Conservation (phyloP, 129 eudicot species). For the Centaurea solstitialis region DNA sequence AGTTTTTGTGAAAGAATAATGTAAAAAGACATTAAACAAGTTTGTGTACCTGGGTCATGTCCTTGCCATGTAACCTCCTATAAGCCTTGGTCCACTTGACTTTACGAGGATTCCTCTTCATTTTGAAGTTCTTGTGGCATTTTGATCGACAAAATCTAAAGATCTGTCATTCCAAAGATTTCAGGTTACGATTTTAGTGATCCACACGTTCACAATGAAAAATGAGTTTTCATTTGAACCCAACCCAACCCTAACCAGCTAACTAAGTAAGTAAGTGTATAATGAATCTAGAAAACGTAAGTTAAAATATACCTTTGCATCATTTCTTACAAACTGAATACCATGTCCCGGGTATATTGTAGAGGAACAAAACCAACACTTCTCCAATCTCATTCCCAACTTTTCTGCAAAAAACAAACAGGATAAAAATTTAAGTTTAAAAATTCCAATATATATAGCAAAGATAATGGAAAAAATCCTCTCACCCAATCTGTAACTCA, state of each 20-base stretch:
- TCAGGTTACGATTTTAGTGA: too few relatives aligned
- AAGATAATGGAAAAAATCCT: background rate
- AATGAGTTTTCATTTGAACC: too few relatives aligned
- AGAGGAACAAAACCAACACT: slow-evolving; percentile 91
- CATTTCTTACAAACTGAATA: slow-evolving; percentile 81
- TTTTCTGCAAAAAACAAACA: slow-evolving; percentile 18
- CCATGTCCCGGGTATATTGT: slow-evolving; percentile 88
- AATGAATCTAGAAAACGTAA: background rate
- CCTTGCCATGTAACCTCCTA: slow-evolving; percentile 87
- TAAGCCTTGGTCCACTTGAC: slow-evolving; percentile 97
- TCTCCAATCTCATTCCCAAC: slow-evolving; percentile 74
- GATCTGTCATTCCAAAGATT: slow-evolving; percentile 43
- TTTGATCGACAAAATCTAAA: slow-evolving; percentile 92
- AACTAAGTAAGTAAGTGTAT: too few relatives aligned
- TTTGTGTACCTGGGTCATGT: slow-evolving; percentile 83
- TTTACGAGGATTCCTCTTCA: slow-evolving; percentile 98
- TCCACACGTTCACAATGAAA: too few relatives aligned
- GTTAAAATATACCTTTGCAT: slow-evolving; percentile 71
- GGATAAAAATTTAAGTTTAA: background rate
- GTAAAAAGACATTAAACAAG: background rate
- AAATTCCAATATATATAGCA: background rate
- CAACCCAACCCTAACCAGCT: too few relatives aligned
- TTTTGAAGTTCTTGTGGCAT: slow-evolving; percentile 96
- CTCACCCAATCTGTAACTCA: background rate
- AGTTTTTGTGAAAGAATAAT: background rate